These are phyloP conservation scores for Arabis hirsuta DNA, from an alignment of 345 rosid species.

Conservation along the genomic window DNA sequence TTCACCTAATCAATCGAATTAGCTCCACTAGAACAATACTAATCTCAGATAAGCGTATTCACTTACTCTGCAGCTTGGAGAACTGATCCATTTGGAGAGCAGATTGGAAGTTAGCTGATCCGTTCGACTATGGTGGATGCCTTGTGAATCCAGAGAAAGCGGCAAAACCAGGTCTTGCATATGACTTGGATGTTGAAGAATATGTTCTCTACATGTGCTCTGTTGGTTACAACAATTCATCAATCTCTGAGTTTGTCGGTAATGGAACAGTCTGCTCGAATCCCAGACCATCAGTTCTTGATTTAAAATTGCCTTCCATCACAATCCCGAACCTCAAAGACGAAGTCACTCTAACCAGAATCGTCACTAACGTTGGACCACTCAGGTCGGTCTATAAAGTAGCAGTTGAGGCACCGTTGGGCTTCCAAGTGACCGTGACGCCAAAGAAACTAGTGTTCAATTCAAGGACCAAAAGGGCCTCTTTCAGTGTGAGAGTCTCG, in stretches of 20 bases:
- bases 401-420: conserved; percentile 38
- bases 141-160: conserved; percentile 63
- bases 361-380: conserved; percentile 52
- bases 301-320: conserved; percentile 58
- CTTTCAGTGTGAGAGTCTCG: conserved; percentile 35
- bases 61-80: conserved; percentile 39
- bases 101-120: conserved; percentile 47
- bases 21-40: neutral
- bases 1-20: neutral
- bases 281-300: conserved; percentile 28
- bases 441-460: conserved; percentile 39
- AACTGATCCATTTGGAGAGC: conserved; percentile 45
- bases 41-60: neutral
- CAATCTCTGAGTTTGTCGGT: conserved; percentile 53
- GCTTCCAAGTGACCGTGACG: conserved; percentile 28
- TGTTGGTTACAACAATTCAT: conserved; percentile 49
- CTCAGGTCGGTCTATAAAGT: conserved; percentile 39
- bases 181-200: conserved; percentile 53
- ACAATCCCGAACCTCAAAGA: conserved; percentile 38
- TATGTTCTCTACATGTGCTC: conserved; percentile 57
- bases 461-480: conserved; percentile 22
- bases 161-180: conserved; percentile 57
- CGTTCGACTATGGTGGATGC: conserved; percentile 66
- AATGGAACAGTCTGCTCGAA: conserved; percentile 30
- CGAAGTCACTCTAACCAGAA: conserved; percentile 41